A percentile compares a stretch with the other conserved stretches of the same genome.
Evolutionary conservation across 2,329 filamentous ascomycete genomes (phyloP).

Genomic region (Fusarium proliferatum): DNA sequence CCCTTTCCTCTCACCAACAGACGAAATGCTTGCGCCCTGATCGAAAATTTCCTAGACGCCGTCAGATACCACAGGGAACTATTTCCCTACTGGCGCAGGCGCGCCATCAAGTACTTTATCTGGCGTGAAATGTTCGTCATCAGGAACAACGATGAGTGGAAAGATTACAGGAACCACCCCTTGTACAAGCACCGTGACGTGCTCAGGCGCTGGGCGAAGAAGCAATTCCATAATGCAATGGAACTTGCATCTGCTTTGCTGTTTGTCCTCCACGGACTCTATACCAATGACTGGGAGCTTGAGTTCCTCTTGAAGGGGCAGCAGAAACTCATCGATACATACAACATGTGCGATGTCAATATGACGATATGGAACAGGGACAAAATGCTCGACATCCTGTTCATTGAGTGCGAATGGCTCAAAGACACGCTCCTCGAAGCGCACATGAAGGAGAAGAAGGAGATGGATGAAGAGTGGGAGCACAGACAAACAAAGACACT

Average conservation of each 20-base stretch:
- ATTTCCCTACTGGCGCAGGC: neutral
- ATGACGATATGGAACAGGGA: neutral
- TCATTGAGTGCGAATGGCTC: neutral
- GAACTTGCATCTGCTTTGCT: neutral
- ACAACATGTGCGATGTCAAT: neutral
- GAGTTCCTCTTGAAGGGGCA: neutral
- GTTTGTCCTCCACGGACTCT: neutral
- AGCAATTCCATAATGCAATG: neutral
- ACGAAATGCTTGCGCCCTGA: neutral
- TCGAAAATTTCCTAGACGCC: neutral
- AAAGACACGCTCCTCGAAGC: neutral
- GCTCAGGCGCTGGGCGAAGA: neutral
- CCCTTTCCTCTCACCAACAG: neutral
- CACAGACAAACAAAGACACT: neutral
- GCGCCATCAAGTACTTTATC: neutral
- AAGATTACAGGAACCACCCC: neutral
- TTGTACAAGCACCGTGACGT: neutral
- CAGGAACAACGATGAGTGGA: neutral
- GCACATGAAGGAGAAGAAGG: neutral
- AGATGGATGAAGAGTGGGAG: neutral
- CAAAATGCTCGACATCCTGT: neutral
- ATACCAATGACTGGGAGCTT: neutral
- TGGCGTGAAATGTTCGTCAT: neutral
- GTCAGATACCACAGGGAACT: neutral
- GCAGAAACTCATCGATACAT: neutral